phyloP scores from a whole-genome alignment of 345 rosid species.

The Noccaea caerulescens region DNA sequence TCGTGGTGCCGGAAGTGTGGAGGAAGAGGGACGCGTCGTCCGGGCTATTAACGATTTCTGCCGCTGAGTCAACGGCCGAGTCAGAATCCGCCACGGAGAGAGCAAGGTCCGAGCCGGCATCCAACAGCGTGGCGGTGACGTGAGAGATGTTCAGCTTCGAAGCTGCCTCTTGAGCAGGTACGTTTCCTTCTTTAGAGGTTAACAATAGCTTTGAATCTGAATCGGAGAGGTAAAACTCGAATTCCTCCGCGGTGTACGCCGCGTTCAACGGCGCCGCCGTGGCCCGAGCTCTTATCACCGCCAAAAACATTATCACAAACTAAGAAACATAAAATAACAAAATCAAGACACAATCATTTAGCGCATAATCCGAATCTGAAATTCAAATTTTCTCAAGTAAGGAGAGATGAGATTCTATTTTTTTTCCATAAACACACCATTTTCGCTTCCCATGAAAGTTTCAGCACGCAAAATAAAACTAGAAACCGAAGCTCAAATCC shows the following conservation, averaged over 20 bases:
- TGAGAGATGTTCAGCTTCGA: conserved; percentile 60
- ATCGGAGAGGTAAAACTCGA: conserved; percentile 74
- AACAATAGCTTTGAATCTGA: conserved; percentile 67
- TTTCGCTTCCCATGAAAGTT: not conserved
- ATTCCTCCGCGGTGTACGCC: conserved; percentile 72
- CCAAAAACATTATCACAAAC: conserved; percentile 64
- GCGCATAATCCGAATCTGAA: conserved; percentile 8
- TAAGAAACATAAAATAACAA: conserved; percentile 32
- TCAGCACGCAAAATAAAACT: conserved; percentile 12
- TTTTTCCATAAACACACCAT: not conserved
- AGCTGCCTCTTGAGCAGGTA: conserved; percentile 64
- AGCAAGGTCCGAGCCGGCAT: conserved; percentile 42
- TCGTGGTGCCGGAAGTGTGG: conserved; percentile 79
- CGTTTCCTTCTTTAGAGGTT: conserved; percentile 53
- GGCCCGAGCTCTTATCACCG: conserved; percentile 57
- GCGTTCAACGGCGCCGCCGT: conserved; percentile 74
- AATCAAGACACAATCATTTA: not conserved
- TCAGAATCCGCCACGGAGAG: conserved; percentile 42
- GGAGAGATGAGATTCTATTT: not conserved
- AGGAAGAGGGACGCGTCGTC: conserved; percentile 70
- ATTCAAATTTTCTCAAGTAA: not conserved
- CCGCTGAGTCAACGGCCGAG: conserved; percentile 27
- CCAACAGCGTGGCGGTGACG: conserved; percentile 47
- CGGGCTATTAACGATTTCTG: conserved; percentile 52
- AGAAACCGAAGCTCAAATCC: conserved; percentile 7